A percentile compares a stretch with the other conserved stretches of the same genome.
phyloP scores from a whole-genome alignment of 2,329 filamentous ascomycete genomes.

The Epichloe gansuensis region DNA sequence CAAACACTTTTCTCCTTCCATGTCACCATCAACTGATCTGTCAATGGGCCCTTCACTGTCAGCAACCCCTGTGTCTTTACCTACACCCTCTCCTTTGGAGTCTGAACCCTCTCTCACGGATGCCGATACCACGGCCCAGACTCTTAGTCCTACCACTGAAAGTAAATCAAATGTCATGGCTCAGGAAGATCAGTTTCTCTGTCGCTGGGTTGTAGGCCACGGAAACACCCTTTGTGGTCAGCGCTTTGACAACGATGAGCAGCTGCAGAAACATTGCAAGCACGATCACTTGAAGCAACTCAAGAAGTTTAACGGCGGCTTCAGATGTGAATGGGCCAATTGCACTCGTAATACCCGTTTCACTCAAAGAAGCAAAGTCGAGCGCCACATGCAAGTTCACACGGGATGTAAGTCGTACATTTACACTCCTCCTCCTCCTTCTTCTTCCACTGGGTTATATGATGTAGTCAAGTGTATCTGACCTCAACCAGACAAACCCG shows the following conservation, averaged over 20 bases:
- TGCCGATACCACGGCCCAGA: not conserved
- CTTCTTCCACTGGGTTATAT: not conserved
- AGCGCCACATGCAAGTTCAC: constrained; percentile 52
- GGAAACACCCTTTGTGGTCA: constrained; percentile 17
- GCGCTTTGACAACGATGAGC: constrained; percentile 30
- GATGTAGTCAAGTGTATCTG: not conserved
- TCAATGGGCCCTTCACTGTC: constrained; percentile 13
- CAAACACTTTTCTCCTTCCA: constrained; percentile 11
- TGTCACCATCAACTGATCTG: constrained; percentile 13
- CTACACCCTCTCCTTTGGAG: constrained; percentile 13
- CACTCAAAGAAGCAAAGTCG: constrained; percentile 48
- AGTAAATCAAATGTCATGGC: constrained; percentile 9
- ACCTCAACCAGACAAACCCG: constrained; percentile 40
- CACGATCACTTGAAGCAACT: constrained; percentile 34
- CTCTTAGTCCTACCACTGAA: not conserved
- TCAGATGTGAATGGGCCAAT: constrained; percentile 41
- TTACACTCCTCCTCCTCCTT: not conserved
- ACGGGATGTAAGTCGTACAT: constrained; percentile 41
- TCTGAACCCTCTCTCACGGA: constrained; percentile 9
- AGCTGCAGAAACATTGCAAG: constrained; percentile 43
- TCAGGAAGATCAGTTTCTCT: constrained; percentile 16
- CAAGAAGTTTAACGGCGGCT: constrained; percentile 32
- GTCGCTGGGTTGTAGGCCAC: constrained; percentile 20
- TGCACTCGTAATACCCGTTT: constrained; percentile 43
- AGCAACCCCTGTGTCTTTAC: constrained; percentile 8